Evolutionary conservation across 192 early-diverging fungal genomes (phyloP).

Genomic region (Linderina pennispora): DNA sequence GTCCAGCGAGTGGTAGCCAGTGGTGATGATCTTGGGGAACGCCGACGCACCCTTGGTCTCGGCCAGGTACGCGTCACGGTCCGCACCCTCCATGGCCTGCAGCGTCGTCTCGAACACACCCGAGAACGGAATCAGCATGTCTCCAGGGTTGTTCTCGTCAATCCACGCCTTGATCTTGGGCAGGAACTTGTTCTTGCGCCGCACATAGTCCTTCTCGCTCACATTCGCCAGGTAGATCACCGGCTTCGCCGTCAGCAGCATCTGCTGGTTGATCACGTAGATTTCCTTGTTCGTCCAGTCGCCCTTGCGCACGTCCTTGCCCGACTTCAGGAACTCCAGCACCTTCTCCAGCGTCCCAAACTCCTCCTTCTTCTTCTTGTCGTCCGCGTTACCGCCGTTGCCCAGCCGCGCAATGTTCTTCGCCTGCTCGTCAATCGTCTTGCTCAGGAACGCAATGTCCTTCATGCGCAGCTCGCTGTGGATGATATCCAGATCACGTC

Average conservation of each 20-base stretch:
- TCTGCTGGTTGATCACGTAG: slow-evolving; percentile 80
- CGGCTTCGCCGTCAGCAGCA: slow-evolving; percentile 92
- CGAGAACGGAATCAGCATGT: slow-evolving; percentile 88
- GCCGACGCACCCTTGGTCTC: slow-evolving; percentile 61
- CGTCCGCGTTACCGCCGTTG: slow-evolving; percentile 68
- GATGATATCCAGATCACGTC: slow-evolving; percentile 91
- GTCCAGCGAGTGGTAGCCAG: slow-evolving; percentile 83
- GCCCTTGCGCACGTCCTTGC: slow-evolving; percentile 85
- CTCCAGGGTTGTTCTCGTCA: slow-evolving; percentile 84
- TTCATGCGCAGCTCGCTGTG: slow-evolving; percentile 92
- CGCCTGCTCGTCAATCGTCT: slow-evolving; percentile 62
- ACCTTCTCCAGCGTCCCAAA: slow-evolving; percentile 67
- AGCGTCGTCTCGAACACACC: slow-evolving; percentile 73
- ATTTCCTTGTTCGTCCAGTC: slow-evolving; percentile 90
- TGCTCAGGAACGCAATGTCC: slow-evolving; percentile 80
- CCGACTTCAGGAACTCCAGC: slow-evolving; percentile 67
- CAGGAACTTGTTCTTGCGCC: slow-evolving; percentile 95
- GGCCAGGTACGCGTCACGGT: slow-evolving; percentile 60
- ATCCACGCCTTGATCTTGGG: slow-evolving; percentile 90
- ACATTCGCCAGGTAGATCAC: slow-evolving; percentile 94
- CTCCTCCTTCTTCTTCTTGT: slow-evolving; percentile 91
- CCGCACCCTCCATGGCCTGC: slow-evolving; percentile 41
- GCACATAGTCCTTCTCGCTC: slow-evolving; percentile 77
- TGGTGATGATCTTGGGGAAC: slow-evolving; percentile 84
- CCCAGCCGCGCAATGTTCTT: slow-evolving; percentile 68